A percentile compares a stretch with the other conserved stretches of the same genome.
Conservation (phyloP, 2,329 filamentous ascomycete species). For the Corynespora cassiicola region DNA sequence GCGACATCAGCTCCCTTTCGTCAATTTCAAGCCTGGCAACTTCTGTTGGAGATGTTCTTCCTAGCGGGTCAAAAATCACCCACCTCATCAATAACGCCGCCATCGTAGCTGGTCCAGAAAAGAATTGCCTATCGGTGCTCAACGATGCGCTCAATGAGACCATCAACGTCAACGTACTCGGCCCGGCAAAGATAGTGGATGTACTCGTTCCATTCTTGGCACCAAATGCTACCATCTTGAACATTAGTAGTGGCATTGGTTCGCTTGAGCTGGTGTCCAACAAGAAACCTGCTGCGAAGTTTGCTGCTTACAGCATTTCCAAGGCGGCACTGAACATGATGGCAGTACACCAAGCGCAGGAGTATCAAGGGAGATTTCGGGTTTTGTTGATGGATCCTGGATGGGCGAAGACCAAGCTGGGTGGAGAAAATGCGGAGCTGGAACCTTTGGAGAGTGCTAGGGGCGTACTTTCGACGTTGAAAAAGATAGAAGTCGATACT, state of each 20-base stretch:
- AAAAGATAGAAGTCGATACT: slow-evolving; percentile 1
- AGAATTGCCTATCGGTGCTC: slow-evolving; percentile 3
- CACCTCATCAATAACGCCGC: slow-evolving; percentile 15
- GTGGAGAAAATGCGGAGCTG: slow-evolving; percentile 9
- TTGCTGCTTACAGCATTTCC: slow-evolving; percentile 11
- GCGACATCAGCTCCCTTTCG: slow-evolving; percentile 10
- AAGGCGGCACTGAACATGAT: slow-evolving; percentile 15
- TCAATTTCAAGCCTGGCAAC: slow-evolving; percentile 4
- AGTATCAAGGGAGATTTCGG: slow-evolving; percentile 7
- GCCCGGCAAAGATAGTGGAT: slow-evolving; percentile 43
- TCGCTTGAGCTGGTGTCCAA: slow-evolving; percentile 9
- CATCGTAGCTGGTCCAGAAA: slow-evolving; percentile 1
- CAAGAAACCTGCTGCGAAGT: slow-evolving; percentile 5
- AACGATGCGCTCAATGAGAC: slow-evolving; percentile 5
- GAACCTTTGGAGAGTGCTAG: slow-evolving; percentile 11
- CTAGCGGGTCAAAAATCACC: slow-evolving; percentile 9
- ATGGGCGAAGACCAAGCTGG: slow-evolving; percentile 14
- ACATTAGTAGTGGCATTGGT: slow-evolving; percentile 36
- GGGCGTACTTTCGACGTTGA: slow-evolving; percentile 7
- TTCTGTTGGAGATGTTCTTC: too few relatives aligned
- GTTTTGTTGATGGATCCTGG: slow-evolving; percentile 12
- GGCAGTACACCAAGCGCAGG: slow-evolving; percentile 10
- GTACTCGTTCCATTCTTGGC: slow-evolving; percentile 47
- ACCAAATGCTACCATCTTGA: slow-evolving; percentile 38
- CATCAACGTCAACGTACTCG: slow-evolving; percentile 48